phyloP scores from a whole-genome alignment of 2,329 filamentous ascomycete genomes.

The Coleophoma eucalyptorum region DNA sequence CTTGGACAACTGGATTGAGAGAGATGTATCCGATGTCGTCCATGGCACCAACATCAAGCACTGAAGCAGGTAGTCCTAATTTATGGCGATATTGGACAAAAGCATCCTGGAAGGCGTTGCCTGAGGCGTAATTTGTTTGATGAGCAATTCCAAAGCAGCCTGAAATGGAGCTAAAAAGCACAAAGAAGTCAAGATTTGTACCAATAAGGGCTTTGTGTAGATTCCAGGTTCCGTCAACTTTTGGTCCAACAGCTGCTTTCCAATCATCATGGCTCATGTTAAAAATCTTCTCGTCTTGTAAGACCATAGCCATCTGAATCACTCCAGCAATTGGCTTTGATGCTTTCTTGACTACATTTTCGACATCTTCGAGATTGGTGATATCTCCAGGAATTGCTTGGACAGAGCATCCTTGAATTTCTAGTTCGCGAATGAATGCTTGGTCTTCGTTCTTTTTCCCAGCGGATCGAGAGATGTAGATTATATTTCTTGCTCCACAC shows the following conservation, averaged over 20 bases:
- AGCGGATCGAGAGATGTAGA: constrained; percentile 29
- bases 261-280: constrained; percentile 35
- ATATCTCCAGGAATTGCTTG: constrained; percentile 12
- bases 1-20: constrained; percentile 27
- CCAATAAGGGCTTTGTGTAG: constrained; percentile 11
- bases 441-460: constrained; percentile 27
- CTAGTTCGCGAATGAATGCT: constrained; percentile 11
- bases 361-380: constrained; percentile 3
- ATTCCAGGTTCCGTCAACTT: constrained; percentile 22
- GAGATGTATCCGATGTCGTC: constrained; percentile 36
- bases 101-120: constrained; percentile 23
- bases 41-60: constrained; percentile 18
- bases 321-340: constrained; percentile 13
- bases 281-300: constrained; percentile 24
- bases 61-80: constrained; percentile 14
- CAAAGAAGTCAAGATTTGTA: constrained; percentile 34
- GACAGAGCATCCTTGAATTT: constrained; percentile 9
- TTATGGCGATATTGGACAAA: constrained; percentile 13
- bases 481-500: constrained; percentile 31
- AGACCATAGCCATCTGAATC: constrained; percentile 26
- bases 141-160: constrained; percentile 11
- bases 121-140: constrained; percentile 17
- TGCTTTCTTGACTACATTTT: constrained; percentile 1
- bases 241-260: constrained; percentile 28
- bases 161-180: constrained; percentile 33